phyloP scores from a whole-genome alignment of 352 stramenopile species.

The Pythium myriotylum region DNA sequence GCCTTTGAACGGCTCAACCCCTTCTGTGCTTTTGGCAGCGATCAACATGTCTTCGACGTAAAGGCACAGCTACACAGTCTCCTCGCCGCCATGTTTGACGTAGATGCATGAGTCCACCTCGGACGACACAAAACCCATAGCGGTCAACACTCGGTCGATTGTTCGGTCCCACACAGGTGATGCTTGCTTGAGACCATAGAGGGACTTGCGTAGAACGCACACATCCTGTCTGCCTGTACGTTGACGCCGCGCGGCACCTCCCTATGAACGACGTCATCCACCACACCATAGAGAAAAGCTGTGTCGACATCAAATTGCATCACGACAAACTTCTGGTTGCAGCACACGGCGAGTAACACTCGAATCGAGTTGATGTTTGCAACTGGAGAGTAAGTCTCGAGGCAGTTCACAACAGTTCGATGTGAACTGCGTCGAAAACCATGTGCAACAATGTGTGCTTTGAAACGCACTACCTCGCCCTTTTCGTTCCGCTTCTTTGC shows the following conservation, averaged over 20 bases:
- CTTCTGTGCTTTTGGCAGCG: neutral
- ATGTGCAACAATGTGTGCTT: slow-evolving; percentile 14
- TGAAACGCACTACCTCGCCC: slow-evolving; percentile 17
- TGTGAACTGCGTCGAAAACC: slow-evolving; percentile 16
- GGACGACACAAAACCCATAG: neutral
- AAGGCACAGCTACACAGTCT: neutral
- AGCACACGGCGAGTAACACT: slow-evolving; percentile 13
- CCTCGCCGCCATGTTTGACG: neutral
- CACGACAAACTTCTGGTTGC: neutral
- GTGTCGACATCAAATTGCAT: slow-evolving; percentile 34
- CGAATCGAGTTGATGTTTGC: slow-evolving; percentile 19
- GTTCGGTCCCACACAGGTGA: slow-evolving; percentile 31
- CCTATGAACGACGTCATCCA: slow-evolving; percentile 34
- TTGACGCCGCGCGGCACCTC: slow-evolving; percentile 18
- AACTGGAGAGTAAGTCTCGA: slow-evolving; percentile 18
- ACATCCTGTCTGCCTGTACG: slow-evolving; percentile 25
- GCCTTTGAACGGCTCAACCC: neutral
- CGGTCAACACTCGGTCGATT: slow-evolving; percentile 15
- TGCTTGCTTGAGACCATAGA: slow-evolving; percentile 46
- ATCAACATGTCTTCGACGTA: slow-evolving; percentile 19
- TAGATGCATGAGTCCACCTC: slow-evolving; percentile 5
- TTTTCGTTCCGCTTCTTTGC: slow-evolving; percentile 12
- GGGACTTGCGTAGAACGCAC: slow-evolving; percentile 19
- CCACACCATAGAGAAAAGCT: slow-evolving; percentile 38
- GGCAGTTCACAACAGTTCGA: slow-evolving; percentile 22